Evolutionary conservation across 2,329 filamentous ascomycete species (phyloP).

Genomic region (Diaporthe sp.): DNA sequence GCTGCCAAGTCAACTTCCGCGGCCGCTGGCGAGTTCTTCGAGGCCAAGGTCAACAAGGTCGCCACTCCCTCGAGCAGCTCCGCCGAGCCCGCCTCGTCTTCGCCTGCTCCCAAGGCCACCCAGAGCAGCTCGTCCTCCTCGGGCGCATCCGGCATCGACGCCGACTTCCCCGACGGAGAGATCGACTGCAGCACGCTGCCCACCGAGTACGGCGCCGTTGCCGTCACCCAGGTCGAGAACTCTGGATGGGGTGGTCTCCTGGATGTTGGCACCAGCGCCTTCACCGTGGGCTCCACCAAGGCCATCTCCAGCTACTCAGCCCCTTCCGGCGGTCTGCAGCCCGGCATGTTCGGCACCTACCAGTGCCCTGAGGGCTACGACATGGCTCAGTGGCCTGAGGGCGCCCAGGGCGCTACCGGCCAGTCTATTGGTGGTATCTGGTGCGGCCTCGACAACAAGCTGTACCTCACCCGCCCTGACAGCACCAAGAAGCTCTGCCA

Average conservation of each 20-base stretch:
- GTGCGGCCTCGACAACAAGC: slow-evolving; percentile 80
- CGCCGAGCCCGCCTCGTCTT: slow-evolving; percentile 39
- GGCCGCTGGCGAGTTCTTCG: slow-evolving; percentile 64
- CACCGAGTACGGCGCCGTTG: slow-evolving; percentile 82
- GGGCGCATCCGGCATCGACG: slow-evolving; percentile 68
- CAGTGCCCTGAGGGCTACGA: slow-evolving; percentile 92
- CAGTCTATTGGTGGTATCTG: slow-evolving; percentile 91
- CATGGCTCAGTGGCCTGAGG: slow-evolving; percentile 88
- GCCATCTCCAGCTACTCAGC: slow-evolving; percentile 77
- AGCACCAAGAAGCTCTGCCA: slow-evolving; percentile 79
- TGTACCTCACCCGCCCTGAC: slow-evolving; percentile 80
- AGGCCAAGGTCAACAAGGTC: slow-evolving; percentile 55
- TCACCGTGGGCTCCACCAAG: slow-evolving; percentile 34
- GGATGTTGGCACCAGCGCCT: slow-evolving; percentile 49
- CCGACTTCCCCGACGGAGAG: slow-evolving; percentile 81
- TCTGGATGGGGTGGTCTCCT: slow-evolving; percentile 88
- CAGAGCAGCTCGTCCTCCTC: slow-evolving; percentile 48
- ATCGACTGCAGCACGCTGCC: slow-evolving; percentile 79
- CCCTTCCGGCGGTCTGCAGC: slow-evolving; percentile 72
- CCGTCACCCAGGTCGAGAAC: slow-evolving; percentile 76
- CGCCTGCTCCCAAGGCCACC: slow-evolving; percentile 46
- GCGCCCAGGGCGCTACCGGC: slow-evolving; percentile 79
- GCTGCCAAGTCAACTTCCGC: slow-evolving; percentile 53
- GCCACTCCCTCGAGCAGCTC: slow-evolving; percentile 47
- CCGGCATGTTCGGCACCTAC: slow-evolving; percentile 87